Percentiles rank a stretch among this genome's conserved stretches.
Conservation (phyloP, 441 rosid genomes). For the Syzygium malaccense region DNA sequence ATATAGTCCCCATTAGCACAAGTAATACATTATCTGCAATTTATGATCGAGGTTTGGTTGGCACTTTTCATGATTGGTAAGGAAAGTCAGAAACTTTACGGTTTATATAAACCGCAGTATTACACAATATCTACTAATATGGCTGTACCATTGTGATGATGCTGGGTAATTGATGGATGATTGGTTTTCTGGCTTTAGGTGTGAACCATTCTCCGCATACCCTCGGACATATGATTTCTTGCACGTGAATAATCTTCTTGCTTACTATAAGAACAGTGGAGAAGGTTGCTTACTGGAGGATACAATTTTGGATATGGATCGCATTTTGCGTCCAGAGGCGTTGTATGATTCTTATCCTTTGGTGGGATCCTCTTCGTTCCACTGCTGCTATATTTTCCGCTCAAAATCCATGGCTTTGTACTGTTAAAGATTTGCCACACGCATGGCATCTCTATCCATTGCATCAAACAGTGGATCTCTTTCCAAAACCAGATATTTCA, state of each 20-base stretch:
- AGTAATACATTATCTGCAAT: constrained; percentile 70
- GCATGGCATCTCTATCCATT: background rate
- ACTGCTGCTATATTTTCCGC: background rate
- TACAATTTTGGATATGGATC: constrained; percentile 91
- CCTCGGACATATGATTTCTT: constrained; percentile 84
- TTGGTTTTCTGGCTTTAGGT: constrained; percentile 35
- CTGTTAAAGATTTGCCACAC: background rate
- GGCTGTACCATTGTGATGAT: background rate
- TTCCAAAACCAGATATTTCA: background rate
- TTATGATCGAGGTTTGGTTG: constrained; percentile 71
- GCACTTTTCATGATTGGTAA: constrained; percentile 92
- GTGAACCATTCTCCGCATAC: constrained; percentile 92
- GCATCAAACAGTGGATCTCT: background rate
- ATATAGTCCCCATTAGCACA: constrained; percentile 59
- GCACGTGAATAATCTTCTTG: constrained; percentile 70
- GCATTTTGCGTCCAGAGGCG: constrained; percentile 79
- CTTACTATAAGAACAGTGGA: constrained; percentile 42
- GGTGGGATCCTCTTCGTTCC: background rate
- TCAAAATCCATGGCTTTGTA: background rate
- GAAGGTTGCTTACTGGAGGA: constrained; percentile 77
- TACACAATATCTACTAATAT: background rate
- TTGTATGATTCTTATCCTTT: background rate
- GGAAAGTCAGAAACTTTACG: background rate
- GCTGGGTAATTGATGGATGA: background rate
- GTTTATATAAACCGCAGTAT: background rate